These are phyloP conservation scores for Dryadomyces quercus-mongolicae DNA, from an alignment of 2,329 filamentous ascomycete species.

Conservation along the genomic window DNA sequence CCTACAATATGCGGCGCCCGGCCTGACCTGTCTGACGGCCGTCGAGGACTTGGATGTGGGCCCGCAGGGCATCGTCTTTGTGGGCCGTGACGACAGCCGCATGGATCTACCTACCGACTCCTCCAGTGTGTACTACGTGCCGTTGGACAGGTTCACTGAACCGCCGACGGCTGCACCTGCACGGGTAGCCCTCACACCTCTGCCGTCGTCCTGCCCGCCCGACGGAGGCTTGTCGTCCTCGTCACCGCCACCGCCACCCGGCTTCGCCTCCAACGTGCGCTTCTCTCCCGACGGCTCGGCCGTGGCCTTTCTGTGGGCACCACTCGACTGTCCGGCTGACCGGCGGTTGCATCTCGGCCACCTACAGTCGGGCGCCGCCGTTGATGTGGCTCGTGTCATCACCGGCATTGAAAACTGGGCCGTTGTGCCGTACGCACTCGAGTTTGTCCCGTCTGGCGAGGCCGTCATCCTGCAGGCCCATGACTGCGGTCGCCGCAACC, in stretches of 20 bases:
- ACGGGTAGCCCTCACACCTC: background rate
- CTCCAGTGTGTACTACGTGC: constrained; percentile 21
- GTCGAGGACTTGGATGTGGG: constrained; percentile 23
- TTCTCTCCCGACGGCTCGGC: constrained; percentile 25
- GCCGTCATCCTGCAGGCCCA: constrained; percentile 22
- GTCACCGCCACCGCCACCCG: background rate
- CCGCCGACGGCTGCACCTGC: constrained; percentile 5
- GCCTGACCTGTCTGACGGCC: constrained; percentile 17
- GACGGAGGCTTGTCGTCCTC: background rate
- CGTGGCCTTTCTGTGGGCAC: constrained; percentile 22
- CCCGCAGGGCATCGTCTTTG: constrained; percentile 22
- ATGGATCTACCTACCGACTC: constrained; percentile 9
- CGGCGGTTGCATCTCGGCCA: constrained; percentile 20
- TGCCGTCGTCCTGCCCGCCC: background rate
- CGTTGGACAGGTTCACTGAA: constrained; percentile 19
- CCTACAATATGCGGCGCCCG: constrained; percentile 13
- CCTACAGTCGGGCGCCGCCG: constrained; percentile 15
- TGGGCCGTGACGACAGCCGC: constrained; percentile 12
- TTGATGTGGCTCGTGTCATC: constrained; percentile 16
- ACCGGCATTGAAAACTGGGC: constrained; percentile 14
- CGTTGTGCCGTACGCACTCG: constrained; percentile 18
- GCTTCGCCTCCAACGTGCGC: constrained; percentile 16
- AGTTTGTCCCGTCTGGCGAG: constrained; percentile 22
- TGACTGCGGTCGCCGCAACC: constrained; percentile 19
- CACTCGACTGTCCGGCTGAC: constrained; percentile 15